These are phyloP conservation scores for Cladosporium sp. DNA, from an alignment of 2,329 filamentous ascomycete species.

Conservation along the genomic window DNA sequence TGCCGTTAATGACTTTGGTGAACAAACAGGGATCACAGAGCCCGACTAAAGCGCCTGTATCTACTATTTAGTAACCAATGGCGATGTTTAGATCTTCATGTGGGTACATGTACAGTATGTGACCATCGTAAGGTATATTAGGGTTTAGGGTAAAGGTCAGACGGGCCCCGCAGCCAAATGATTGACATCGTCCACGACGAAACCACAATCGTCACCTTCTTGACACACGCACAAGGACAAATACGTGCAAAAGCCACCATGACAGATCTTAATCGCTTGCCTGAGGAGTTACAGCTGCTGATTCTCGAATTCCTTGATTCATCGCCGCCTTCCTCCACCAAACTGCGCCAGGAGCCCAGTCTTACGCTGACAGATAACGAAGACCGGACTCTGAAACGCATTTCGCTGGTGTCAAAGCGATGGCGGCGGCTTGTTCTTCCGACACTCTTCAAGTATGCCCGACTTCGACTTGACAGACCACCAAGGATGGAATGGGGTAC, in stretches of 20 bases:
- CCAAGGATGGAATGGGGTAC: slow-evolving; percentile 13
- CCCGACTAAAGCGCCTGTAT: too few relatives aligned
- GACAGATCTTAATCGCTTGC: slow-evolving; percentile 46
- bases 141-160: not conserved
- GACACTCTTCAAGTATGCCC: slow-evolving; percentile 59
- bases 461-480: slow-evolving; percentile 39
- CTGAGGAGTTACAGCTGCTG: slow-evolving; percentile 62
- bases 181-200: not conserved
- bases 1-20: too few relatives aligned
- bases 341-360: slow-evolving; percentile 55
- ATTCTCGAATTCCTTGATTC: slow-evolving; percentile 59
- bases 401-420: slow-evolving; percentile 56
- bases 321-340: slow-evolving; percentile 51
- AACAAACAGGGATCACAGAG: too few relatives aligned
- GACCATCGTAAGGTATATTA: not conserved
- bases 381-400: slow-evolving; percentile 54
- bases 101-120: too few relatives aligned
- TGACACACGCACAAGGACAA: not conserved
- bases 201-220: not conserved
- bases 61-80: too few relatives aligned
- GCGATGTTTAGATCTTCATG: too few relatives aligned
- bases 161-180: not conserved
- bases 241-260: not conserved
- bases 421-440: slow-evolving; percentile 58
- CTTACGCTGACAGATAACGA: slow-evolving; percentile 45